These are phyloP conservation scores for Coemansia sp. DNA, from an alignment of 192 early-diverging fungal species.

Conservation along the genomic window DNA sequence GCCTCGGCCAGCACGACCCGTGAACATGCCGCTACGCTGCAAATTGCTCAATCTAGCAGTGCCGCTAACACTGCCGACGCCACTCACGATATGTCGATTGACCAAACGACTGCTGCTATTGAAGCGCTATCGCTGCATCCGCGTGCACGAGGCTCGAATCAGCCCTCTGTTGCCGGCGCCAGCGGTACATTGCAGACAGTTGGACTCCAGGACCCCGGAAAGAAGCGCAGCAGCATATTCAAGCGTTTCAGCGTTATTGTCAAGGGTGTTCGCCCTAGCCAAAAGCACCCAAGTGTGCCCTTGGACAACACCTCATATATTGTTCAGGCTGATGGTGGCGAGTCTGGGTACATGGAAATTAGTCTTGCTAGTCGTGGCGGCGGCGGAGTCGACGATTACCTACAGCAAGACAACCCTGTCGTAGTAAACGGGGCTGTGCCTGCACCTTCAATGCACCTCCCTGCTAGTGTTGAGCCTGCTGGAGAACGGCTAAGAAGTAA, in stretches of 20 bases:
- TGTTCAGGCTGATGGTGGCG: slow-evolving; percentile 34
- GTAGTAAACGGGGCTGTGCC: not conserved
- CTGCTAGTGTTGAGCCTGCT: not conserved
- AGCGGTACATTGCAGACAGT: not conserved
- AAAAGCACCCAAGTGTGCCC: slow-evolving; percentile 8
- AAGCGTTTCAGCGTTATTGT: slow-evolving; percentile 49
- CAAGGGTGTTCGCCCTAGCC: slow-evolving; percentile 30
- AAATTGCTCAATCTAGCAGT: not conserved
- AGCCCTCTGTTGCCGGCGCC: slow-evolving; percentile 8
- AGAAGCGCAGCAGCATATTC: slow-evolving; percentile 41
- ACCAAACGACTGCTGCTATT: slow-evolving; percentile 51
- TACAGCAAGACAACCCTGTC: not conserved
- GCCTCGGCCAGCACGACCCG: not conserved
- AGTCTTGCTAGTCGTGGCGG: slow-evolving; percentile 17
- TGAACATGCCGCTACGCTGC: not conserved
- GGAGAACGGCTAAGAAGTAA: slow-evolving; percentile 11
- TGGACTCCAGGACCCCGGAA: slow-evolving; percentile 16
- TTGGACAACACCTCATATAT: slow-evolving; percentile 25
- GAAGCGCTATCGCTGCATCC: slow-evolving; percentile 37
- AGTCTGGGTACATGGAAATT: slow-evolving; percentile 46
- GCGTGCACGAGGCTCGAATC: slow-evolving; percentile 12
- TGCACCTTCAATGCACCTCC: not conserved
- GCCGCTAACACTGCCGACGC: not conserved
- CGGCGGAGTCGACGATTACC: not conserved
- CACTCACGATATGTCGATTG: slow-evolving; percentile 12